These are phyloP conservation scores for Ogataea hybrid DNA, from an alignment of 1,139 yeast species.

Conservation along the genomic window DNA sequence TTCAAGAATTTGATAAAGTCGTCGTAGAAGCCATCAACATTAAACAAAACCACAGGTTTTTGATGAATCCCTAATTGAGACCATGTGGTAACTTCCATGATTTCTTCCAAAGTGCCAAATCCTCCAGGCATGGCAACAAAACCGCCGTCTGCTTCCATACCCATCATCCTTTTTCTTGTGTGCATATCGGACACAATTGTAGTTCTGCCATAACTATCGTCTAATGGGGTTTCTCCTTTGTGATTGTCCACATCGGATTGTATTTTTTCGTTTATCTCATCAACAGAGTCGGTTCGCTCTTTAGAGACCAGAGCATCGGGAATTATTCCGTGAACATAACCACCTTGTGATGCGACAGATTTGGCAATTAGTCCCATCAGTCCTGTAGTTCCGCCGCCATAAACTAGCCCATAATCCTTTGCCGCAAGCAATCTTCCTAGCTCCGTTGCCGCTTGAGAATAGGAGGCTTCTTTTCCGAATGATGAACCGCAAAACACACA, in stretches of 20 bases:
- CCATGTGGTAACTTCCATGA: conserved; percentile 91
- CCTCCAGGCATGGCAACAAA: conserved; percentile 93
- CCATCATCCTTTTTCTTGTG: conserved; percentile 85
- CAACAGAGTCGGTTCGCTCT: conserved; percentile 56
- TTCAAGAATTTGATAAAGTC: conserved; percentile 59
- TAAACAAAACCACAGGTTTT: conserved; percentile 76
- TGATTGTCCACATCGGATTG: conserved; percentile 47
- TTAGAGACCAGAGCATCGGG: conserved; percentile 78
- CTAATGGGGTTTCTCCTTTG: conserved; percentile 62
- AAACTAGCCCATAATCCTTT: conserved; percentile 72
- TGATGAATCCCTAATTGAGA: conserved; percentile 82
- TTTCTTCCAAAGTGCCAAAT: conserved; percentile 85
- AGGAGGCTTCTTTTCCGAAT: conserved; percentile 56
- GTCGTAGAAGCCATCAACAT: conserved; percentile 79
- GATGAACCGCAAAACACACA: conserved; percentile 91
- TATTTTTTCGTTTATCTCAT: conserved; percentile 45
- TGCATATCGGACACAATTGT: conserved; percentile 89
- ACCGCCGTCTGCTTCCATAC: conserved; percentile 81
- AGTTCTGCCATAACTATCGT: conserved; percentile 67
- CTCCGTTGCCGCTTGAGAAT: conserved; percentile 50
- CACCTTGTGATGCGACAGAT: conserved; percentile 62
- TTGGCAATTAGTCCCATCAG: conserved; percentile 86
- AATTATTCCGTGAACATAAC: conserved; percentile 82
- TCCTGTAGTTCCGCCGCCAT: conserved; percentile 91
- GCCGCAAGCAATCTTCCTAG: conserved; percentile 61